phyloP scores from a whole-genome alignment of 2,329 filamentous ascomycete genomes.

The Reticulascus tulasneorum region DNA sequence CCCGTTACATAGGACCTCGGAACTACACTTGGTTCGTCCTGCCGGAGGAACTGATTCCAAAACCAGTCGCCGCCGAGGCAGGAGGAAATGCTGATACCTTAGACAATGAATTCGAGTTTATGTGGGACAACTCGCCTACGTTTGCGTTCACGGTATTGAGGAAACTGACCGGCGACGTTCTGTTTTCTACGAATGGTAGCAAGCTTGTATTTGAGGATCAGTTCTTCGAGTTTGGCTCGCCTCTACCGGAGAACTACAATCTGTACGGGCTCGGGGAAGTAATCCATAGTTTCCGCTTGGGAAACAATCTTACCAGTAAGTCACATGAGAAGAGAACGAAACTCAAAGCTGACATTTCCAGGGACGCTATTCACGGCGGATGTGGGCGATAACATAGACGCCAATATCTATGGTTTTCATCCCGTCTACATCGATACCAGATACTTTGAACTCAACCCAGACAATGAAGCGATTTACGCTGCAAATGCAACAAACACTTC shows the following conservation, averaged over 20 bases:
- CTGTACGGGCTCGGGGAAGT: conserved; percentile 72
- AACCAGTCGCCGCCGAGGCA: conserved; percentile 35
- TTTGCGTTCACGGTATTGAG: conserved; percentile 66
- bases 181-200: conserved; percentile 64
- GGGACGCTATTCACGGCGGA: conserved; percentile 60
- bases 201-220: conserved; percentile 72
- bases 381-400: conserved; percentile 58
- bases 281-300: conserved; percentile 67
- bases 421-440: conserved; percentile 77
- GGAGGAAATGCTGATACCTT: conserved; percentile 23
- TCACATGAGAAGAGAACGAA: background rate
- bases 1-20: conserved; percentile 55
- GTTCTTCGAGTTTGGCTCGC: conserved; percentile 68
- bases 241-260: conserved; percentile 68
- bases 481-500: conserved; percentile 46
- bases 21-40: conserved; percentile 67
- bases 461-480: conserved; percentile 47
- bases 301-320: conserved; percentile 65
- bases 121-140: conserved; percentile 50
- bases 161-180: conserved; percentile 55
- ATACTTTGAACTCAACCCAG: conserved; percentile 57
- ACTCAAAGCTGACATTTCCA: conserved; percentile 14
- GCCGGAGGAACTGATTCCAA: conserved; percentile 58
- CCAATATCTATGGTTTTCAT: conserved; percentile 72
- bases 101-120: conserved; percentile 47